These are phyloP conservation scores for Phoma sp. DNA, from an alignment of 2,329 filamentous ascomycete species.

Conservation along the genomic window DNA sequence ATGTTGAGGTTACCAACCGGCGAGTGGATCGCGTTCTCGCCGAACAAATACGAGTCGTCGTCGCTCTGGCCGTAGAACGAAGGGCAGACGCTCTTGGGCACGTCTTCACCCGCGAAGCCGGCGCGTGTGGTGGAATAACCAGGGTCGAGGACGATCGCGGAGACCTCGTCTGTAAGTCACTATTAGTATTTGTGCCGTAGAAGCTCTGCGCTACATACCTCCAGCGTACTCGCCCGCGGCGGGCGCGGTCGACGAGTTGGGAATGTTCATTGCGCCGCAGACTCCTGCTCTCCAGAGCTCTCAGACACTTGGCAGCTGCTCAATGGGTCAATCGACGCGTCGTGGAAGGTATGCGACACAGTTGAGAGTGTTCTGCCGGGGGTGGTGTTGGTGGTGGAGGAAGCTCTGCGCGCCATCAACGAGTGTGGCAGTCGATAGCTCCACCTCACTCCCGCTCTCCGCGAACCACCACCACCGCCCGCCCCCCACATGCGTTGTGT, in stretches of 20 bases:
- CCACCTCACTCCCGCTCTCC: constrained; percentile 26
- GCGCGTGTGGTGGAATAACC: constrained; percentile 91
- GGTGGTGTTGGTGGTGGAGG: constrained; percentile 34
- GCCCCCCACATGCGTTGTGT: constrained; percentile 15
- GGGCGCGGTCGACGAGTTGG: constrained; percentile 49
- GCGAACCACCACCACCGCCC: constrained; percentile 9
- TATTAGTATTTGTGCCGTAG: constrained; percentile 21
- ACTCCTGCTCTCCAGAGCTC: constrained; percentile 13
- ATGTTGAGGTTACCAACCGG: constrained; percentile 80
- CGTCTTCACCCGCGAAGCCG: constrained; percentile 96
- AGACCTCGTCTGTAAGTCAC: constrained; percentile 80
- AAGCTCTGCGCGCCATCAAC: constrained; percentile 20
- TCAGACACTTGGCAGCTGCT: not conserved
- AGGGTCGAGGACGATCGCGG: constrained; percentile 93
- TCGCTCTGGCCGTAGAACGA: constrained; percentile 78
- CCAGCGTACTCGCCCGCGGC: constrained; percentile 56
- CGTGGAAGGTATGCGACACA: constrained; percentile 2
- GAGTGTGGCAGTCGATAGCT: constrained; percentile 13
- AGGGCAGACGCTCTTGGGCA: constrained; percentile 90
- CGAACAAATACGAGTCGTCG: constrained; percentile 70
- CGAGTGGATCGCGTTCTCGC: constrained; percentile 87
- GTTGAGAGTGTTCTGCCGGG: constrained; percentile 20
- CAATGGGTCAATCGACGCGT: constrained; percentile 37
- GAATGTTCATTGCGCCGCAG: constrained; percentile 44
- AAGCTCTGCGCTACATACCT: constrained; percentile 39